These are phyloP conservation scores for Castanea crenata DNA, from an alignment of 306 rosid species.

Conservation along the genomic window DNA sequence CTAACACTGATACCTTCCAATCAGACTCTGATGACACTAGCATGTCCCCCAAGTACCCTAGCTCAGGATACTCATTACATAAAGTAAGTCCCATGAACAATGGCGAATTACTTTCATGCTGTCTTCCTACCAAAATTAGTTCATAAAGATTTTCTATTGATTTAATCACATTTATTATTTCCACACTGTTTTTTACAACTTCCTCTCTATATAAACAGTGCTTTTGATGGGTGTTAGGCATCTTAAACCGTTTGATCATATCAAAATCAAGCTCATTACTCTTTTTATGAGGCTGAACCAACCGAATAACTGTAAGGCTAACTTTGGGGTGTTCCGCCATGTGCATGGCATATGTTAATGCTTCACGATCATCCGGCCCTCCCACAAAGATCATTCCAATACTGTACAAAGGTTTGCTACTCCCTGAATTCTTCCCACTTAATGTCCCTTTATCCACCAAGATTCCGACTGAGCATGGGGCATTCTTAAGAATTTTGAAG, in stretches of 20 bases:
- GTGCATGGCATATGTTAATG: slow-evolving; percentile 41
- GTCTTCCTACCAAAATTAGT: slow-evolving; percentile 52
- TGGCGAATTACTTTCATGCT: slow-evolving; percentile 34
- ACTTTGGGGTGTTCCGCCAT: slow-evolving; percentile 40
- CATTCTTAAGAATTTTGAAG: slow-evolving; percentile 37
- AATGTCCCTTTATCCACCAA: slow-evolving; percentile 38
- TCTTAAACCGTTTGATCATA: slow-evolving; percentile 32
- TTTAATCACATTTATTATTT: slow-evolving; percentile 34
- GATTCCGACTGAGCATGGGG: slow-evolving; percentile 61
- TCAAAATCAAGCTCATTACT: slow-evolving; percentile 19
- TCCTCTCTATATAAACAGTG: slow-evolving; percentile 39
- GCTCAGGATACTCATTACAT: slow-evolving; percentile 64
- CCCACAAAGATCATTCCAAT: slow-evolving; percentile 45
- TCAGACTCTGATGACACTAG: slow-evolving; percentile 36
- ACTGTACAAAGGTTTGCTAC: not conserved
- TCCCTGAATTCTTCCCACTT: not conserved
- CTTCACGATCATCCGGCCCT: slow-evolving; percentile 68
- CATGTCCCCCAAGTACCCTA: slow-evolving; percentile 58
- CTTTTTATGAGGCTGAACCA: slow-evolving; percentile 6
- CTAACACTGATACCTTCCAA: slow-evolving; percentile 39
- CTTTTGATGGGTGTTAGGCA: not conserved
- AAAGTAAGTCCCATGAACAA: slow-evolving; percentile 44
- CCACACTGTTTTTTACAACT: slow-evolving; percentile 34
- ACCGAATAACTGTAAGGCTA: slow-evolving; percentile 23
- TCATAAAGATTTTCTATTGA: slow-evolving; percentile 38